Evolutionary conservation across 2,329 filamentous ascomycete genomes (phyloP).

Genomic region (Fusarium redolens): DNA sequence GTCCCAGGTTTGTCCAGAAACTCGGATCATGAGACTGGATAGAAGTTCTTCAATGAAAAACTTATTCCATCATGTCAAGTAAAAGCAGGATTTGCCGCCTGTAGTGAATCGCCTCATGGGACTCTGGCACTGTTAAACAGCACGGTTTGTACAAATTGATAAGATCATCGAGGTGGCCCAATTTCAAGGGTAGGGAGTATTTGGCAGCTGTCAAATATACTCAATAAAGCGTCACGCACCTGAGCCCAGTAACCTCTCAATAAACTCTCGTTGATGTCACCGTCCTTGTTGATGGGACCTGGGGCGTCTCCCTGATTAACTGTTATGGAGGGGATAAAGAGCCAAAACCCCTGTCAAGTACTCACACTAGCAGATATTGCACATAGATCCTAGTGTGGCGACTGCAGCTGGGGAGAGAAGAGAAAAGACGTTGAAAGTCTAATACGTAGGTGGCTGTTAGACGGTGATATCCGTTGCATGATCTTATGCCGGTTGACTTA

Average conservation of each 20-base stretch:
- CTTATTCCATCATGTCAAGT: too few species aligned
- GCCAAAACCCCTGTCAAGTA: background rate
- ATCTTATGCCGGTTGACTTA: background rate
- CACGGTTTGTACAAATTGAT: too few species aligned
- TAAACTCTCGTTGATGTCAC: background rate
- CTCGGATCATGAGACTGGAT: background rate
- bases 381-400: background rate
- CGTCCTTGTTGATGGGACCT: too few species aligned
- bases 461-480: too few species aligned
- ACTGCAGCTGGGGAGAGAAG: background rate
- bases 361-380: background rate
- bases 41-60: too few species aligned
- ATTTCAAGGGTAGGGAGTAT: accelerated
- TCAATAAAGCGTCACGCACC: too few species aligned
- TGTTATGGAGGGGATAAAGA: background rate
- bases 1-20: background rate
- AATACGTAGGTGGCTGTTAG: background rate
- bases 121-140: too few species aligned
- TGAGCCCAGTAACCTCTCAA: background rate
- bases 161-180: too few species aligned
- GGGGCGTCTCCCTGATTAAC: background rate
- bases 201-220: too few species aligned
- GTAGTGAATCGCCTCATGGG: too few species aligned
- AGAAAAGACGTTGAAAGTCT: background rate
- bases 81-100: too few species aligned